Percentiles rank a stretch among this genome's conserved stretches.
phyloP scores from a whole-genome alignment of 2,329 filamentous ascomycete genomes.

The Pseudogymnoascus sp. region DNA sequence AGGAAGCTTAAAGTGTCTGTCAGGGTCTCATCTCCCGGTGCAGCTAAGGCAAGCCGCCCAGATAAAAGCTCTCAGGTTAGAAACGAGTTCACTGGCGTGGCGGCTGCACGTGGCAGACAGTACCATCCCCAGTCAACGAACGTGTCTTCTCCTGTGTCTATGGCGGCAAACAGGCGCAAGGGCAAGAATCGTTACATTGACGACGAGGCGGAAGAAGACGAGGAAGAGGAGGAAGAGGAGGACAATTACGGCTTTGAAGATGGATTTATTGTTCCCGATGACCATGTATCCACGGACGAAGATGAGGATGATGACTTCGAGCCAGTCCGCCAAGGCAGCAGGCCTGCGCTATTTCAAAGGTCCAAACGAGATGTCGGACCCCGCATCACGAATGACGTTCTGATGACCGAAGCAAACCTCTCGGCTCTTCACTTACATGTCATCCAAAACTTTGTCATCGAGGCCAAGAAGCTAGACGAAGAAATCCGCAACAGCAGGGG shows the following conservation, averaged over 20 bases:
- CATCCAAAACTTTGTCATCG: slow-evolving; percentile 56
- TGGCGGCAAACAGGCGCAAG: slow-evolving; percentile 31
- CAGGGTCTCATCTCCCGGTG: slow-evolving; percentile 16
- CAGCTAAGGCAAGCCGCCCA: slow-evolving; percentile 30
- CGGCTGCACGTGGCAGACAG: slow-evolving; percentile 25
- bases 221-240: slow-evolving; percentile 18
- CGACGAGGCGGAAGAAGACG: slow-evolving; percentile 33
- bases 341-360: slow-evolving; percentile 41
- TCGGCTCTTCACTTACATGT: slow-evolving; percentile 55
- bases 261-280: slow-evolving; percentile 42
- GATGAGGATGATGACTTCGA: slow-evolving; percentile 28
- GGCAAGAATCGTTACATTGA: slow-evolving; percentile 22
- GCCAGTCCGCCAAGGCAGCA: slow-evolving; percentile 30
- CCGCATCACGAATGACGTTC: slow-evolving; percentile 52
- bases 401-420: slow-evolving; percentile 42
- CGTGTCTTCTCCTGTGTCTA: slow-evolving; percentile 56
- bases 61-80: slow-evolving; percentile 30
- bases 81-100: slow-evolving; percentile 23
- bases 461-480: slow-evolving; percentile 55
- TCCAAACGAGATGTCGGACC: slow-evolving; percentile 42
- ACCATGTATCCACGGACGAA: slow-evolving; percentile 16
- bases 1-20: slow-evolving; percentile 26
- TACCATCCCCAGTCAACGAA: slow-evolving; percentile 57
- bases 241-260: slow-evolving; percentile 27
- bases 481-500: slow-evolving; percentile 52